These are phyloP conservation scores for Crucibulum laeve DNA, from an alignment of 768 basidiomycete species.

Conservation along the genomic window DNA sequence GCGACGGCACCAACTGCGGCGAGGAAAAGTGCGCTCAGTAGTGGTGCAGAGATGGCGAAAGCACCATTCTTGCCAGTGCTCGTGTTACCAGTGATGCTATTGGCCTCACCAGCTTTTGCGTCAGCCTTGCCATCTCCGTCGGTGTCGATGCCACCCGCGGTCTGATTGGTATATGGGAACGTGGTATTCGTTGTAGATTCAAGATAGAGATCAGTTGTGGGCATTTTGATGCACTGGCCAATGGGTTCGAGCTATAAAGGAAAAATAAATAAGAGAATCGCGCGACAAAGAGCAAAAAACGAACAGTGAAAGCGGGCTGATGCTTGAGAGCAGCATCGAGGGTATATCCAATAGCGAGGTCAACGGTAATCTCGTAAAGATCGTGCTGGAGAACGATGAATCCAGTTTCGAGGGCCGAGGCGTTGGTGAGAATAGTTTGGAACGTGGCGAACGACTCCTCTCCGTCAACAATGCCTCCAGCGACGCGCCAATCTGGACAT, in stretches of 20 bases:
- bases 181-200: conserved; percentile 75
- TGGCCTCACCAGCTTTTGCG: conserved; percentile 18
- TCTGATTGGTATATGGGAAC: conserved; percentile 51
- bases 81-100: neutral
- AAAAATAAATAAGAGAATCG: conserved; percentile 1
- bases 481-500: conserved; percentile 76
- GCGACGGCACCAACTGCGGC: neutral
- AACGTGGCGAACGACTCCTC: conserved; percentile 64
- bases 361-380: conserved; percentile 78
- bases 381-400: conserved; percentile 93
- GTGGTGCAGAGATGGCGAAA: neutral
- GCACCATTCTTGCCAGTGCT: neutral
- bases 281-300: conserved; percentile 7
- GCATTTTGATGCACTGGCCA: conserved; percentile 68
- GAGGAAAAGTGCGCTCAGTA: neutral
- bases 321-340: conserved; percentile 70
- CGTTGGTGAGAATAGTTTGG: conserved; percentile 68
- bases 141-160: conserved; percentile 29
- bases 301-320: conserved; percentile 61
- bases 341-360: conserved; percentile 86
- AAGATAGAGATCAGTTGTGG: conserved; percentile 67
- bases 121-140: conserved; percentile 35
- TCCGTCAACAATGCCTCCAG: conserved; percentile 69
- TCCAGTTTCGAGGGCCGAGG: conserved; percentile 55
- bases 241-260: conserved; percentile 60